Conservation (phyloP, 2,329 filamentous ascomycete genomes). For the Pseudocercospora macadamiae region DNA sequence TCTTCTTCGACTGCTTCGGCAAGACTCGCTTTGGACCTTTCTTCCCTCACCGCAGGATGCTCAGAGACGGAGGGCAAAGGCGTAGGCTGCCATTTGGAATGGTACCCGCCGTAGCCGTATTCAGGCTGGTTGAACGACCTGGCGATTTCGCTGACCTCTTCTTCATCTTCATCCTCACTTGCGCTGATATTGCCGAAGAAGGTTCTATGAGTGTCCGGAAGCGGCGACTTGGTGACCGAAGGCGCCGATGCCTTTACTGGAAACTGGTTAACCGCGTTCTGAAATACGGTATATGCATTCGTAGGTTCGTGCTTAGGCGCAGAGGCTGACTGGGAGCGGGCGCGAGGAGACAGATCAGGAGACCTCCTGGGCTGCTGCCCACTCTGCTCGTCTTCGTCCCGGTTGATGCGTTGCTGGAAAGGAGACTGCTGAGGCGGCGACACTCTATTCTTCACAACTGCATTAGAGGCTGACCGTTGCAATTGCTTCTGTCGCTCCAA, state of each 20-base stretch:
- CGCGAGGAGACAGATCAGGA: constrained; percentile 29
- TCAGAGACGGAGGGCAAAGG: constrained; percentile 40
- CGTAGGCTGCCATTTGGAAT: constrained; percentile 36
- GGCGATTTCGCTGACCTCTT: constrained; percentile 26
- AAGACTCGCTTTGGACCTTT: constrained; percentile 30
- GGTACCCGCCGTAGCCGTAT: constrained; percentile 29
- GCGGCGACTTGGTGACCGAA: constrained; percentile 19
- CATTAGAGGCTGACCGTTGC: constrained; percentile 56
- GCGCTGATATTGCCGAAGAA: constrained; percentile 45
- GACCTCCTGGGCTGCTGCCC: constrained; percentile 24
- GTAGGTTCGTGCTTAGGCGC: constrained; percentile 34
- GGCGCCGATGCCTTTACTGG: constrained; percentile 23
- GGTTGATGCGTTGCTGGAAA: constrained; percentile 30
- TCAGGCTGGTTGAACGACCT: constrained; percentile 28
- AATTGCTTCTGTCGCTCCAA: constrained; percentile 80
- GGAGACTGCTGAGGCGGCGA: constrained; percentile 19
- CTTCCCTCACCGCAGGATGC: constrained; percentile 37
- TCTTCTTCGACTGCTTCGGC: constrained; percentile 35
- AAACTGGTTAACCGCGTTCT: constrained; percentile 49
- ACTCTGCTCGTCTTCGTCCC: constrained; percentile 28
- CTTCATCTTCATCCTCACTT: constrained; percentile 45
- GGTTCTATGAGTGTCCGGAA: constrained; percentile 40
- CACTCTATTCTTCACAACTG: constrained; percentile 23
- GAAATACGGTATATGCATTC: constrained; percentile 49
- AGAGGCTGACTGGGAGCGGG: constrained; percentile 38